Evolutionary conservation across 768 basidiomycete species (phyloP).

Genomic region (Chlorophyllum brunneum): DNA sequence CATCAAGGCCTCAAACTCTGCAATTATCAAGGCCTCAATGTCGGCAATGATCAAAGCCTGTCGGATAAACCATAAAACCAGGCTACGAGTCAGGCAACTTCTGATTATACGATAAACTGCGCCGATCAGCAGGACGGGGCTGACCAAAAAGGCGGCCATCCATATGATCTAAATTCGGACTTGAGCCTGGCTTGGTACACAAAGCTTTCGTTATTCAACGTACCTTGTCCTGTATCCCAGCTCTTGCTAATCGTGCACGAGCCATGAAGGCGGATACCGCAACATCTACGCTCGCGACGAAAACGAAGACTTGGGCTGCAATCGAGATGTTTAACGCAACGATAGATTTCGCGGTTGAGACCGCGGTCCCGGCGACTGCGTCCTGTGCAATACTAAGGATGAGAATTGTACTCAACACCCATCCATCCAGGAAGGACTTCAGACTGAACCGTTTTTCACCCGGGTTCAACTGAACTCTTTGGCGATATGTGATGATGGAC

Average conservation of each 20-base stretch:
- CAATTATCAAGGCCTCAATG: too few species aligned
- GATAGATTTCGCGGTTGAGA: background rate
- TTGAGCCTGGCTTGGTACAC: background rate
- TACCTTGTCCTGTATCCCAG: background rate
- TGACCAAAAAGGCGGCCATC: background rate
- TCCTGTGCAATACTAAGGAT: background rate
- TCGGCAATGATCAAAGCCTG: background rate
- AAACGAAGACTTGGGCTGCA: background rate
- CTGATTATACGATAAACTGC: background rate
- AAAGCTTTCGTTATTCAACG: background rate
- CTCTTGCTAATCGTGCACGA: background rate
- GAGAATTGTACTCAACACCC: background rate
- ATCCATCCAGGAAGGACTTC: constrained; percentile 3
- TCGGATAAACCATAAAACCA: too few species aligned
- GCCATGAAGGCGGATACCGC: background rate
- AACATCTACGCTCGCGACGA: background rate
- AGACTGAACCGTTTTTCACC: background rate
- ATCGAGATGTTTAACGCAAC: background rate
- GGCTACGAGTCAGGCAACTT: background rate
- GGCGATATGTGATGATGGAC: constrained; percentile 1
- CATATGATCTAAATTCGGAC: background rate
- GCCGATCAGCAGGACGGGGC: background rate
- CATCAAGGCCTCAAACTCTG: background rate
- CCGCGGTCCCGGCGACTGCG: background rate
- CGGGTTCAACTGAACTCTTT: constrained; percentile 3